phyloP scores from a whole-genome alignment of 2,329 filamentous ascomycete species.

The Aspergillus puulaauensis region DNA sequence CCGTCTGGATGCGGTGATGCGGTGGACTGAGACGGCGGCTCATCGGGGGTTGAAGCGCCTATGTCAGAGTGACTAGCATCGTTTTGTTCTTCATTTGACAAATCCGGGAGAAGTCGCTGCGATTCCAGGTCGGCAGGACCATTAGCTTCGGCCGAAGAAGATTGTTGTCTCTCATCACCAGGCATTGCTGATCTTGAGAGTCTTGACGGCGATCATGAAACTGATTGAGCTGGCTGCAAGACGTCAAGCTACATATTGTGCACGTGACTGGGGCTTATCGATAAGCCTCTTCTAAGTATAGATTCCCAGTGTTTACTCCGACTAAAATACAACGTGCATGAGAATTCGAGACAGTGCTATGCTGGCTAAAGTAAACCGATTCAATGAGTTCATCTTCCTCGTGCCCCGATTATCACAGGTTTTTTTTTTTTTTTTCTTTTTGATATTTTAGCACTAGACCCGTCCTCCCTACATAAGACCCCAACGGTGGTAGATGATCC shows the following conservation, averaged over 20 bases:
- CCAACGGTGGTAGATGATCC: no score
- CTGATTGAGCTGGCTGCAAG: constrained; percentile 24
- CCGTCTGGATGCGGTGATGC: constrained; percentile 42
- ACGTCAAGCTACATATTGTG: constrained; percentile 7
- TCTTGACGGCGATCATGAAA: constrained; percentile 16
- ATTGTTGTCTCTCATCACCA: constrained; percentile 38
- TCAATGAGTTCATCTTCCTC: not conserved
- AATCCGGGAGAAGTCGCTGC: constrained; percentile 32
- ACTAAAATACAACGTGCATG: not conserved
- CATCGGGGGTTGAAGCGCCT: constrained; percentile 21
- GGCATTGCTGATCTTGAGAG: constrained; percentile 40
- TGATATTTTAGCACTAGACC: no score
- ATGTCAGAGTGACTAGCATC: constrained; percentile 25
- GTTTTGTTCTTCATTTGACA: constrained; percentile 30
- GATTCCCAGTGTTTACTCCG: not conserved
- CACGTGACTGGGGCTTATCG: constrained; percentile 24
- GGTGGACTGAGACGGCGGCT: constrained; percentile 39
- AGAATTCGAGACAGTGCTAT: no score
- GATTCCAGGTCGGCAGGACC: constrained; percentile 31
- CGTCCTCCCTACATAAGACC: no score
- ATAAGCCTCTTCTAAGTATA: constrained; percentile 15
- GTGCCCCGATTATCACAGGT: no score
- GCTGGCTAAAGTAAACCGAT: no score
- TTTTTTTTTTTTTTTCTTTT: no score
- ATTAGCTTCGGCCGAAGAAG: constrained; percentile 32